Base-by-base conservation (phyloP, 2,329 filamentous ascomycete genomes). In the Penicillium sp. region DNA sequence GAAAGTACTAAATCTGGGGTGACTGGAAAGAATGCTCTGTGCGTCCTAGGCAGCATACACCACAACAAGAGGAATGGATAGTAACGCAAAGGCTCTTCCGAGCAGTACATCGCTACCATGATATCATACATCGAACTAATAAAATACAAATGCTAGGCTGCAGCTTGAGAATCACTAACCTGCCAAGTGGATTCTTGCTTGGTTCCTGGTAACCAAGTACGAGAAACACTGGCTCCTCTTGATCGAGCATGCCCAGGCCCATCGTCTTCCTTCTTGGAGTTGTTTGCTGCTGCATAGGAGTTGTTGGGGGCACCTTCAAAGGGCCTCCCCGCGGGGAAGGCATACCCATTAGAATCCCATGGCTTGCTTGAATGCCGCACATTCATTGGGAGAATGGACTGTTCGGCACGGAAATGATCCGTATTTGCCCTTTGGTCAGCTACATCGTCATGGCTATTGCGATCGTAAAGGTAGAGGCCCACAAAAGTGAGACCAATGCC, bases 401-500 rank as follows among this genome's bases (percentile, higher is more conserved):
- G 80, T 35, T 80, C 79, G 27, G 82, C 82, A 69, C 91, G 84
- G 67, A 87, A 84, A 64, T 89, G 87, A 62, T 83, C 76, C 8
- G 80, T 76, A 57, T 81, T 81, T 4, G 90, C 91, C 63, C 88
- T 88, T 65, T 89, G 87, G 71, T 97, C 93, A 35, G 91, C 92
- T 72, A 93, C 93, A 69, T 91, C 91, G 65, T 89, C 89, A 70
- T 96, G 89, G 69, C 87, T 93, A 19, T 91, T 96, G 59, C 94
- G 88, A 75, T 99, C 94, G 75, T 99, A 99, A 41, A 99, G 83
- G 73, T 97, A 99, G 15, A 99, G 82, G 0, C 94, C 94, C 31
- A 96, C 68, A 71, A 97, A 96, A 0, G 94, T 99, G 45, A 99
- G 84, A 4, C 78, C 84, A 68, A 99, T 97, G 17, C 94, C 94